Evolutionary conservation across 306 rosid genomes (phyloP).

Genomic region (Medicago ruthenica): DNA sequence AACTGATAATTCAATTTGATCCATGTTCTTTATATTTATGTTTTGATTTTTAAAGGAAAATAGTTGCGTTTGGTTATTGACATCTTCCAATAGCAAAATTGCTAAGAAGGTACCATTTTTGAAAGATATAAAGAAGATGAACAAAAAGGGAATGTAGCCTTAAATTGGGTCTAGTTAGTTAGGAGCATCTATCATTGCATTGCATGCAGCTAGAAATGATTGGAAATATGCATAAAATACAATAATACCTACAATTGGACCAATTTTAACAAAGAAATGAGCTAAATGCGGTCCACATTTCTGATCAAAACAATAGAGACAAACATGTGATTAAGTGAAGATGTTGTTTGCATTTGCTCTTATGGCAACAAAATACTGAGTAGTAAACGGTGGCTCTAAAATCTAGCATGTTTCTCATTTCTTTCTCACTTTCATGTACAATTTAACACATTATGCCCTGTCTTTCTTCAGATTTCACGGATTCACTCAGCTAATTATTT

Average conservation of each 20-base stretch:
- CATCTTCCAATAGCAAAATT: slow-evolving; percentile 15
- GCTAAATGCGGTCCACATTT: slow-evolving; percentile 33
- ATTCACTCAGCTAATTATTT: not conserved
- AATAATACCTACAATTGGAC: not conserved
- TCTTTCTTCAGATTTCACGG: slow-evolving; percentile 49
- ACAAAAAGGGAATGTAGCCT: slow-evolving; percentile 18
- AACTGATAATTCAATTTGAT: not conserved
- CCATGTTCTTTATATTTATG: not conserved
- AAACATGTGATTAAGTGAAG: slow-evolving; percentile 48
- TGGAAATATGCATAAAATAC: not conserved
- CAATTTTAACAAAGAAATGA: not conserved
- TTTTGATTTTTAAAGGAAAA: not conserved
- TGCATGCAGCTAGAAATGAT: not conserved
- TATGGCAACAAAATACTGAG: slow-evolving; percentile 35
- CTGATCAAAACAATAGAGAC: slow-evolving; percentile 19
- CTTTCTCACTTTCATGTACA: slow-evolving; percentile 43
- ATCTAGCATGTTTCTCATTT: not conserved
- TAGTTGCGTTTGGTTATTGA: not conserved
- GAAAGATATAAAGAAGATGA: slow-evolving; percentile 28
- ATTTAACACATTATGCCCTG: not conserved
- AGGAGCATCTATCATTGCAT: too few relatives aligned
- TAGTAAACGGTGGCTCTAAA: slow-evolving; percentile 45
- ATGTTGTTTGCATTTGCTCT: slow-evolving; percentile 32
- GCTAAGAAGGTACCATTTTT: slow-evolving; percentile 17
- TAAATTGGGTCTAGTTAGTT: slow-evolving; percentile 15